Percentiles rank a stretch among this genome's conserved stretches.
These are phyloP conservation scores for Artemisia princeps DNA, from an alignment of 140 eudicot species.

Conservation along the genomic window DNA sequence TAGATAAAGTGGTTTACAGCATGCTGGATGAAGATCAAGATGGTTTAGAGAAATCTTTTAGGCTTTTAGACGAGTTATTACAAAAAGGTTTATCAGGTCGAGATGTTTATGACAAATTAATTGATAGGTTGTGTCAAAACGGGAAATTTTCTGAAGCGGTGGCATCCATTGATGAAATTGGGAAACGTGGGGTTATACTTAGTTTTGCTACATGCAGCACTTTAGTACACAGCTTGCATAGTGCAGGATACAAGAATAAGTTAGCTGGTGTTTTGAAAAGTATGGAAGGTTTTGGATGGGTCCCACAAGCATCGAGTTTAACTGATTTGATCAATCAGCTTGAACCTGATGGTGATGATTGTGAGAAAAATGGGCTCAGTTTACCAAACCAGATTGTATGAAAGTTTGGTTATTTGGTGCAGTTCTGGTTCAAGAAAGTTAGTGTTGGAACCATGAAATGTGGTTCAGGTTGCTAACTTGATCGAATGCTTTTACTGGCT, in stretches of 20 bases:
- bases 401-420: slow-evolving; percentile 36
- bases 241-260: slow-evolving; percentile 45
- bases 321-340: slow-evolving; percentile 34
- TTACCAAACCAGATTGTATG: slow-evolving; percentile 27
- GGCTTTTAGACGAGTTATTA: slow-evolving; percentile 46
- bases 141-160: slow-evolving; percentile 42
- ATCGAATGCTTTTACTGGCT: slow-evolving; percentile 16
- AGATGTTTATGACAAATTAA: slow-evolving; percentile 39
- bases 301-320: slow-evolving; percentile 38
- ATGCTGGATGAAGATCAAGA: slow-evolving; percentile 58
- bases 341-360: slow-evolving; percentile 22
- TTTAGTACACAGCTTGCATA: slow-evolving; percentile 37
- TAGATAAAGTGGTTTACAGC: slow-evolving; percentile 49
- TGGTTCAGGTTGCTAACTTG: slow-evolving; percentile 17
- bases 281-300: slow-evolving; percentile 68
- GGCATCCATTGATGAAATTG: slow-evolving; percentile 47
- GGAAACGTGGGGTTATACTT: slow-evolving; percentile 58
- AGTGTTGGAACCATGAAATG: slow-evolving; percentile 9
- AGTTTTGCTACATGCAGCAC: slow-evolving; percentile 49
- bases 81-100: slow-evolving; percentile 41
- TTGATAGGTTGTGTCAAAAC: slow-evolving; percentile 41
- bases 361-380: slow-evolving; percentile 24
- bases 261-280: slow-evolving; percentile 41
- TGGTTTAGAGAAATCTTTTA: slow-evolving; percentile 42
- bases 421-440: slow-evolving; percentile 21